A percentile compares a stretch with the other conserved stretches of the same genome.
Evolutionary conservation across 441 rosid genomes (phyloP).

Genomic region (Euphorbia corollata): DNA sequence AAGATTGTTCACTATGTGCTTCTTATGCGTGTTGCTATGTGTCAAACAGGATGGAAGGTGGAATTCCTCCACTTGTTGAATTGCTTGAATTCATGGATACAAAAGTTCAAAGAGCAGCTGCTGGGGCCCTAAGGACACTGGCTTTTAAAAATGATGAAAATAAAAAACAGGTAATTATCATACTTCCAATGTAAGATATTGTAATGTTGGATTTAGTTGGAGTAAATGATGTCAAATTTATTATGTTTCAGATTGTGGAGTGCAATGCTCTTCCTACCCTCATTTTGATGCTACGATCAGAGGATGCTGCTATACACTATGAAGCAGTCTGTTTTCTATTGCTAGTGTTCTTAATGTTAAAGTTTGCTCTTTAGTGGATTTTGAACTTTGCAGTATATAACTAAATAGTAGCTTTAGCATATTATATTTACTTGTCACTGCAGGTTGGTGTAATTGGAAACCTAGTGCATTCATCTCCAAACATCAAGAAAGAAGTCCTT

Average conservation of each 20-base stretch:
- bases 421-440: conserved; percentile 14
- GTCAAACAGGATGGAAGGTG: conserved; percentile 71
- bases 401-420: conserved; percentile 10
- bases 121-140: conserved; percentile 89
- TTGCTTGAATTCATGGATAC: conserved; percentile 76
- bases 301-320: conserved; percentile 96
- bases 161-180: conserved; percentile 50
- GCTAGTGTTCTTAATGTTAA: conserved; percentile 14
- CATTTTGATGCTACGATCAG: conserved; percentile 87
- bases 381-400: conserved; percentile 4
- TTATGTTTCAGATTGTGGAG: conserved; percentile 71
- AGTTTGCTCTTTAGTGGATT: conserved; percentile 6
- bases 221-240: conserved; percentile 16
- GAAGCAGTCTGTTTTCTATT: conserved; percentile 58
- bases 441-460: conserved; percentile 98
- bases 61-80: conserved; percentile 95
- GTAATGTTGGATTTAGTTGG: conserved; percentile 14
- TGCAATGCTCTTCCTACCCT: conserved; percentile 92
- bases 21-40: conserved; percentile 17
- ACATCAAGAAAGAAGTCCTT: conserved; percentile 91
- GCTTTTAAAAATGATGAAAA: conserved; percentile 95
- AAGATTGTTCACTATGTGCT: conserved; percentile 13
- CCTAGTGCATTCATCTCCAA: conserved; percentile 94
- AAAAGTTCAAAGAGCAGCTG: conserved; percentile 97
- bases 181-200: conserved; percentile 24